Conservation (phyloP, 495 filamentous ascomycete genomes). For the Penicillium turbatum region DNA sequence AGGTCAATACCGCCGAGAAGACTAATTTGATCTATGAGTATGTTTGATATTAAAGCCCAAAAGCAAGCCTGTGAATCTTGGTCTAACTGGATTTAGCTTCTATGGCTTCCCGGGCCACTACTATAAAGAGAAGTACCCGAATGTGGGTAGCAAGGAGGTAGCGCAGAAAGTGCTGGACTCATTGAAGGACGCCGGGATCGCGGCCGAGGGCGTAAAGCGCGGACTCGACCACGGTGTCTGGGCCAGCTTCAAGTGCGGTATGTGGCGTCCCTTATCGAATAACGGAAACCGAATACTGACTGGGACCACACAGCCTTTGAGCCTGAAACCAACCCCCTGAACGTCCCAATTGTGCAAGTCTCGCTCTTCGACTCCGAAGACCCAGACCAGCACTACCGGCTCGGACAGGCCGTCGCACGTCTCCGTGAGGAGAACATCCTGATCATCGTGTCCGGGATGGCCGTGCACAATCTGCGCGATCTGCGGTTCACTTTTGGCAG, state of each 20-base stretch:
- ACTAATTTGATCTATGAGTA: slow-evolving; percentile 81
- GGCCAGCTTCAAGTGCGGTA: slow-evolving; percentile 63
- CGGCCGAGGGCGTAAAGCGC: slow-evolving; percentile 57
- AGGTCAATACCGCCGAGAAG: slow-evolving; percentile 67
- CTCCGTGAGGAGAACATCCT: slow-evolving; percentile 70
- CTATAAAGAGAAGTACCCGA: slow-evolving; percentile 62
- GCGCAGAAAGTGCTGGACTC: slow-evolving; percentile 61
- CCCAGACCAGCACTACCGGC: slow-evolving; percentile 62
- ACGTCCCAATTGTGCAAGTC: slow-evolving; percentile 76
- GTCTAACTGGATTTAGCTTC: slow-evolving; percentile 46
- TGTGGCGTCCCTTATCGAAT: slow-evolving; percentile 17
- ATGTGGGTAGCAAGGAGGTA: slow-evolving; percentile 60
- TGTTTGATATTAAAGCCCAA: slow-evolving; percentile 17
- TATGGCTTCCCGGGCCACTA: slow-evolving; percentile 70
- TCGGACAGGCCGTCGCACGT: slow-evolving; percentile 62
- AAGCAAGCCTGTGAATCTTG: not conserved
- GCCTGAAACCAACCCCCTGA: slow-evolving; percentile 67
- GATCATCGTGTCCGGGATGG: slow-evolving; percentile 80
- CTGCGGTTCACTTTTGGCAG: slow-evolving; percentile 44
- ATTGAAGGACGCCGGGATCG: slow-evolving; percentile 58
- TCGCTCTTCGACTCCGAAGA: slow-evolving; percentile 69
- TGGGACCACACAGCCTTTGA: slow-evolving; percentile 52
- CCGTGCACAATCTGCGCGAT: slow-evolving; percentile 80
- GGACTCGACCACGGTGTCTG: slow-evolving; percentile 83
- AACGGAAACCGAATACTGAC: not conserved